Evolutionary conservation across 352 stramenopile genomes (phyloP).

Genomic region (Globisporangium irregulare): DNA sequence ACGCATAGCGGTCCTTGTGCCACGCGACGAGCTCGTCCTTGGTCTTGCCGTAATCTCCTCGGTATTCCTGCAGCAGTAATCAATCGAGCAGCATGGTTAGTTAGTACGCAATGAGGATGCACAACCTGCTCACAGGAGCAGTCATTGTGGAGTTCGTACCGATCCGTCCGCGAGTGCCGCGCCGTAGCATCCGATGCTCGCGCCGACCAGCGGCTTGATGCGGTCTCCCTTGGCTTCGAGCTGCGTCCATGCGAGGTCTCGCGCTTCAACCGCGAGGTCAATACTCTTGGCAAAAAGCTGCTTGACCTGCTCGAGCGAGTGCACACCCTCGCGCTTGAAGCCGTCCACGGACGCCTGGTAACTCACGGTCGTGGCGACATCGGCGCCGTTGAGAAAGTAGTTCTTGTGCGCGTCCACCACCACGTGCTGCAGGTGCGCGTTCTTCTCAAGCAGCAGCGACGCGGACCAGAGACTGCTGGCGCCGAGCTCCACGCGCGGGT

Average conservation of each 20-base stretch:
- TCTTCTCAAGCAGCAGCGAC: constrained; percentile 57
- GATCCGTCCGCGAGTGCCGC: constrained; percentile 82
- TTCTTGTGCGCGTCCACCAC: constrained; percentile 65
- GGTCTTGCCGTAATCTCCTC: constrained; percentile 71
- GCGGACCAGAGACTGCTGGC: constrained; percentile 70
- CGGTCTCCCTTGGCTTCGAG: constrained; percentile 31
- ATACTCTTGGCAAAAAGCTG: constrained; percentile 75
- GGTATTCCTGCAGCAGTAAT: constrained; percentile 63
- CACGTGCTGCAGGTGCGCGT: constrained; percentile 47
- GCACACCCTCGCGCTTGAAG: constrained; percentile 64
- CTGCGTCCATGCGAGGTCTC: constrained; percentile 53
- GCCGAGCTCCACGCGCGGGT: constrained; percentile 52
- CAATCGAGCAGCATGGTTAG: neutral
- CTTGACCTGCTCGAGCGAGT: constrained; percentile 43
- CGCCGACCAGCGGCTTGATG: constrained; percentile 70
- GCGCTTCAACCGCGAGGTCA: constrained; percentile 59
- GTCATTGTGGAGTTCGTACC: constrained; percentile 24
- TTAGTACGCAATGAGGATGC: neutral
- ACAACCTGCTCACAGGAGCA: neutral
- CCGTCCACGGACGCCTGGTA: constrained; percentile 87
- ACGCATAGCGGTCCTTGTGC: constrained; percentile 71
- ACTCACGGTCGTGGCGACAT: constrained; percentile 78
- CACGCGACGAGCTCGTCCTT: constrained; percentile 68
- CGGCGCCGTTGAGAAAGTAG: constrained; percentile 76
- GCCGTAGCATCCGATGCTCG: constrained; percentile 86